Evolutionary conservation across 257 asterid genomes (phyloP), one percentile per base, ranked within the genome.

Genomic region (Capsicum chinense): DNA sequence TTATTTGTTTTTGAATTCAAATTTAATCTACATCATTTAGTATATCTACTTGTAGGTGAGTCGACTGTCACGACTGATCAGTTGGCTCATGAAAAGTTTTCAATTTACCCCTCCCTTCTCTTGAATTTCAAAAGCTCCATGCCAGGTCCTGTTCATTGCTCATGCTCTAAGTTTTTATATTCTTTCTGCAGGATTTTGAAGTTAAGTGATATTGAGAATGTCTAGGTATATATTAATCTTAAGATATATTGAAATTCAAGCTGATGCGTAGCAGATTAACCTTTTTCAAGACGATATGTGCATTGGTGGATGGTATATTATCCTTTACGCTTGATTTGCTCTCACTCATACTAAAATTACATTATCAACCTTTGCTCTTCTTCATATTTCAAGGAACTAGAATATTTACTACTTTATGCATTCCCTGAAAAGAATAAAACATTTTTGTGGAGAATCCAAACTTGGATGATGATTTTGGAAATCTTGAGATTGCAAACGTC

Each of bases 391-490:
- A 26, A 48, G 48, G 80, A 50, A 48, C 21, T 26, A 19, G 19
- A 19, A 50, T 33, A 74, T 62, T 50, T 50, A 0, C 62, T 74
- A 74, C n/a, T 73, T 47, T 74, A 52, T 12, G 11, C 81, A 50
- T 74, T 50, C 58, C 81, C 17, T 74, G 62, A 50, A 47, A 74
- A 74, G 81, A 21, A 73, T 48, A 73, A 73, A 5, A 17, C 26
- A 10, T 17, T 58, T 58, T 16, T 11, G 13, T 7, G 54, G 52
- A 39, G 52, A 39, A 68, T 15, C 26, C 26, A 68, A 73, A 73
- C 39, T 19, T 73, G 42, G 42, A 73, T 73, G 80, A 19, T 48
- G 59, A 73, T 73, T n/a, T 73, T 48, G 42, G 79, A 71, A 71
- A 44, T 71, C 79, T 47, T n/a, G 39, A 73, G 19, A 73, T 48